Evolutionary conservation across 2,329 filamentous ascomycete genomes (phyloP).

Genomic region (Cordyceps cicadae): DNA sequence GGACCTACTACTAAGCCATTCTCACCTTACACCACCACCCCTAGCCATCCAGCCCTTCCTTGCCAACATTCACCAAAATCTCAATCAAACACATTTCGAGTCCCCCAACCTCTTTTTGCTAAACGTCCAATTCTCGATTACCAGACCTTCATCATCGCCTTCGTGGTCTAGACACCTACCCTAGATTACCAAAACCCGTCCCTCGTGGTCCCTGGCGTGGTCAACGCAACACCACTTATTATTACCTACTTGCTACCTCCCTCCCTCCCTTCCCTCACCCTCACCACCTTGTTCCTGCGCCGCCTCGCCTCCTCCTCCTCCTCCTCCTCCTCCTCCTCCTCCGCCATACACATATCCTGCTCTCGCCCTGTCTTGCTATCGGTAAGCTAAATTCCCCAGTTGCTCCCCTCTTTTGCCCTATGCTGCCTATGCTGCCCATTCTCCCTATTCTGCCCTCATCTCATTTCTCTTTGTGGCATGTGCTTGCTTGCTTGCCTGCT

Average conservation of each 20-base stretch:
- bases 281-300: not conserved
- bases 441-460: not conserved
- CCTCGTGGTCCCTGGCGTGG: not conserved
- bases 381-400: not conserved
- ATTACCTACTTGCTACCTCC: too few species aligned
- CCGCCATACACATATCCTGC: not conserved
- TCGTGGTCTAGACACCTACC: too few species aligned
- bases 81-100: not conserved
- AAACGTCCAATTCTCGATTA: not conserved
- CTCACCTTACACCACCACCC: too few species aligned
- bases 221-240: not conserved
- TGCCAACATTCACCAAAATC: not conserved
- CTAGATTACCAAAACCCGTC: not conserved
- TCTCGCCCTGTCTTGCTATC: conserved; percentile 6
- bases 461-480: not conserved
- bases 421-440: not conserved
- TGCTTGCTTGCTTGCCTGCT: not conserved
- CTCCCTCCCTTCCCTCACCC: not conserved
- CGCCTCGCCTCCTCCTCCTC: not conserved
- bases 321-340: too few species aligned
- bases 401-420: not conserved
- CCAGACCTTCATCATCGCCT: too few species aligned
- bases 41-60: not conserved
- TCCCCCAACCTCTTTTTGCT: not conserved
- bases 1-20: too few species aligned